A percentile compares a stretch with the other conserved stretches of the same genome.
These are phyloP conservation scores for Cupressus sempervirens DNA, from an alignment of 75 land plant genomes.

Conservation along the genomic window DNA sequence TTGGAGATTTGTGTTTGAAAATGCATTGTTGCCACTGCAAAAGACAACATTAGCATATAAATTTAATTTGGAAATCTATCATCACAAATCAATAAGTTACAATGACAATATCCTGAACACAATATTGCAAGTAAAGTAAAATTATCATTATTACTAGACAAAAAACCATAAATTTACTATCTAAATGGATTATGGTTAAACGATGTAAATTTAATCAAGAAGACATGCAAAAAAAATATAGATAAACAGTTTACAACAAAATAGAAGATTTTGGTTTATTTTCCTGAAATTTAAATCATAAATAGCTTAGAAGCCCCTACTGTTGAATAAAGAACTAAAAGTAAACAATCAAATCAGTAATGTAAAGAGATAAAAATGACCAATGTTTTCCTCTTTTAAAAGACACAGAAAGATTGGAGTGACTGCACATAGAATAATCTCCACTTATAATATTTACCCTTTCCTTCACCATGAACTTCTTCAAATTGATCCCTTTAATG, in stretches of 20 bases:
- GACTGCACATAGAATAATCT: not conserved
- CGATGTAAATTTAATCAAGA: not conserved
- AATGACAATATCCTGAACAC: not conserved
- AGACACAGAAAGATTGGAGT: not conserved
- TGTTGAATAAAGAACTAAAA: too few relatives aligned
- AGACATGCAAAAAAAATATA: not conserved
- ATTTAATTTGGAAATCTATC: not conserved
- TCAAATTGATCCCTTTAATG: not conserved
- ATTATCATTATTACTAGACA: not conserved
- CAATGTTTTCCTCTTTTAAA: not conserved
- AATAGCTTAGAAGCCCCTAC: too few relatives aligned
- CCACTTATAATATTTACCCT: not conserved
- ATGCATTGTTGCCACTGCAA: constrained; percentile 2
- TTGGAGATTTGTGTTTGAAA: not conserved
- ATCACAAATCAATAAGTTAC: not conserved
- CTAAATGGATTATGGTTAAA: not conserved
- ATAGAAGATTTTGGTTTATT: not conserved
- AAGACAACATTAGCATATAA: not conserved
- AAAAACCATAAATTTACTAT: not conserved
- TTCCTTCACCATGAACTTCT: not conserved
- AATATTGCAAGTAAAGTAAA: not conserved
- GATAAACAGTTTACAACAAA: not conserved
- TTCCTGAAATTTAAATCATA: not conserved
- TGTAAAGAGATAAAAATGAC: not conserved
- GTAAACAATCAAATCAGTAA: too few relatives aligned